These are phyloP conservation scores for Acanthamoeba healyi DNA, from an alignment of 208 protist species.

Conservation along the genomic window DNA sequence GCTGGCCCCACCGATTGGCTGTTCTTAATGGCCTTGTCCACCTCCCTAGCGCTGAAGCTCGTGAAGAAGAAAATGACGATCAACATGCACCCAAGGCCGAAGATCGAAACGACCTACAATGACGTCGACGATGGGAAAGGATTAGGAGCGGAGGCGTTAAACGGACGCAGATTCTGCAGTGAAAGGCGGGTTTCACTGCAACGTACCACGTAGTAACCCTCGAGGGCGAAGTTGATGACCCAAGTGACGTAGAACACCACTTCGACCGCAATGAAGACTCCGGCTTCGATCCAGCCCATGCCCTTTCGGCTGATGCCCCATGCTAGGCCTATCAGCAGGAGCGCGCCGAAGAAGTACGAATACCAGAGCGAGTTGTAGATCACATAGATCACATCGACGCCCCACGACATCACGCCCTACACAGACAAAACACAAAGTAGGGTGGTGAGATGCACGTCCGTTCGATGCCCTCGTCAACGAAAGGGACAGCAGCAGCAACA, in stretches of 20 bases:
- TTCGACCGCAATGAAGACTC: not conserved
- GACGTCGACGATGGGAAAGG: not conserved
- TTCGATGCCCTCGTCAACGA: not conserved
- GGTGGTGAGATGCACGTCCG: too few relatives aligned
- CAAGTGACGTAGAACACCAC: slow-evolving; percentile 20
- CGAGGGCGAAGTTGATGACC: slow-evolving; percentile 25
- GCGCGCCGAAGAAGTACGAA: slow-evolving; percentile 11
- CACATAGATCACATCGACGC: not conserved
- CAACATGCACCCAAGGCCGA: slow-evolving; percentile 14
- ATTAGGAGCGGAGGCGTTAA: not conserved
- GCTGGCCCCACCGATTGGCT: not conserved
- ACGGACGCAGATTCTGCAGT: not conserved
- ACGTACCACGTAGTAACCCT: slow-evolving; percentile 21
- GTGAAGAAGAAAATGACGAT: slow-evolving; percentile 23
- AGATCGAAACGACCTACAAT: not conserved
- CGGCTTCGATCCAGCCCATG: not conserved
- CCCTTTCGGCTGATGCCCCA: slow-evolving; percentile 37
- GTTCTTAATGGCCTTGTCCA: not conserved
- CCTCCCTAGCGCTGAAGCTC: not conserved
- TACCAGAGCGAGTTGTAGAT: slow-evolving; percentile 51
- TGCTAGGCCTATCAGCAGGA: not conserved
- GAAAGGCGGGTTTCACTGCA: not conserved
- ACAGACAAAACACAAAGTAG: not conserved
- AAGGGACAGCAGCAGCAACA: not conserved
- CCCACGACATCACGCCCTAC: not conserved